Evolutionary conservation across 2,329 filamentous ascomycete species (phyloP).

Genomic region (Bimuria novae-zelandiae): DNA sequence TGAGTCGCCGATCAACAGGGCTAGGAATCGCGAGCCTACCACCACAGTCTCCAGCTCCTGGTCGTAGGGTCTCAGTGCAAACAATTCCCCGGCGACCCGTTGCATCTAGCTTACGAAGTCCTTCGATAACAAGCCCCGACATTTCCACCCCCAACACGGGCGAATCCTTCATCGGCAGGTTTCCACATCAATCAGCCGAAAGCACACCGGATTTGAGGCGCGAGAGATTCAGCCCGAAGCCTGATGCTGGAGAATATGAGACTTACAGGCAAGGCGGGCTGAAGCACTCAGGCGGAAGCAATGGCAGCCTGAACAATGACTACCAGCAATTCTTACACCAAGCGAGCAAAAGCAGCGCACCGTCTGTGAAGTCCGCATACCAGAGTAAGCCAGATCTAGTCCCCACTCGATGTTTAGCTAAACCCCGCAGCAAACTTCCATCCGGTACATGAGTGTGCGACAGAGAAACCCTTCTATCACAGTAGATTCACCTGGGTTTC

Average conservation of each 20-base stretch:
- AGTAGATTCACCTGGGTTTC: conserved; percentile 55
- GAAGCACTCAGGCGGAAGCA: conserved; percentile 25
- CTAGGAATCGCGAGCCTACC: conserved; percentile 40
- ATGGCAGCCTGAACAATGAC: conserved; percentile 26
- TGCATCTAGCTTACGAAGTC: conserved; percentile 21
- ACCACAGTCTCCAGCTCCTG: conserved; percentile 7
- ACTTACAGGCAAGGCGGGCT: conserved; percentile 32
- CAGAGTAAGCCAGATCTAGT: conserved; percentile 23
- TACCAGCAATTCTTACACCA: conserved; percentile 39
- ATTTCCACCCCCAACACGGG: conserved; percentile 34
- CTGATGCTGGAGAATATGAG: conserved; percentile 32
- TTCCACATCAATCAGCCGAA: conserved; percentile 31
- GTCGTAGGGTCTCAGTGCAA: conserved; percentile 27
- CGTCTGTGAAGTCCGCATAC: conserved; percentile 43
- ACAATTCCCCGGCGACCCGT: conserved; percentile 26
- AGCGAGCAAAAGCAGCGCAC: conserved; percentile 24
- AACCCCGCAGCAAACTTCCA: conserved; percentile 31
- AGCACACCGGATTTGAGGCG: conserved; percentile 41
- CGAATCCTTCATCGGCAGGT: conserved; percentile 34
- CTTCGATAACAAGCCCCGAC: conserved; percentile 24
- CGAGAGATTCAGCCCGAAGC: conserved; percentile 34
- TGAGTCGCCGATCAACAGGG: conserved; percentile 29
- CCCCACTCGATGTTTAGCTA: background rate
- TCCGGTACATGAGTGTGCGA: conserved; percentile 44
- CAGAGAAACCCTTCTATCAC: conserved; percentile 45